Evolutionary conservation across 805 yeast species (phyloP).

Genomic region (Ogataea thermomethanolica): DNA sequence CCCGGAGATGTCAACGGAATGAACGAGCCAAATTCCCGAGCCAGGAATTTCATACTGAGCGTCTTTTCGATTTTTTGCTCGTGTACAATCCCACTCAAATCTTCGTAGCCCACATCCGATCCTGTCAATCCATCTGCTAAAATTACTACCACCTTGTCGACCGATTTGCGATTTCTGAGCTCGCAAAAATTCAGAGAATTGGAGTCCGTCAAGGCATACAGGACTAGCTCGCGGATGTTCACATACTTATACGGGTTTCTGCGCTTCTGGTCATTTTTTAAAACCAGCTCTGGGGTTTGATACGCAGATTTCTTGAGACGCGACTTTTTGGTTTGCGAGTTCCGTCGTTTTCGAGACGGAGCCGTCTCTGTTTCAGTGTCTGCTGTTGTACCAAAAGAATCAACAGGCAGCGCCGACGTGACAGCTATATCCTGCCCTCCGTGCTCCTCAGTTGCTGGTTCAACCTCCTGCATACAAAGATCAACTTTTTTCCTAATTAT

Average conservation of each 20-base stretch:
- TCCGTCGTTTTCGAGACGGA: background rate
- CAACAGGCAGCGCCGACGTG: too few relatives aligned
- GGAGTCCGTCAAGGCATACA: constrained; percentile 40
- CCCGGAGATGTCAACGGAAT: constrained; percentile 67
- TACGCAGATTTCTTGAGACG: constrained; percentile 30
- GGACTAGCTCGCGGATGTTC: constrained; percentile 44
- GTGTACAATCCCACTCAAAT: constrained; percentile 7
- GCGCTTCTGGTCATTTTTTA: constrained; percentile 3
- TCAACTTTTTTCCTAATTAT: background rate
- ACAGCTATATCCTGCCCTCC: too few relatives aligned
- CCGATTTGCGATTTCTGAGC: constrained; percentile 42
- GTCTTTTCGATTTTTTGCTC: background rate
- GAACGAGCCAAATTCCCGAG: constrained; percentile 37
- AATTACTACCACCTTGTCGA: constrained; percentile 55
- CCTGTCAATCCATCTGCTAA: constrained; percentile 63
- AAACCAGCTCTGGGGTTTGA: constrained; percentile 22
- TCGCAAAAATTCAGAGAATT: constrained; percentile 48
- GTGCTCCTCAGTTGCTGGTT: too few relatives aligned
- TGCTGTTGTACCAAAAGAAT: too few relatives aligned
- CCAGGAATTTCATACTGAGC: constrained; percentile 33
- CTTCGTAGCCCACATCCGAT: constrained; percentile 38
- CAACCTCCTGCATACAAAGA: too few relatives aligned
- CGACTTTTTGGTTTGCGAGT: background rate
- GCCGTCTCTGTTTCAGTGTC: background rate
- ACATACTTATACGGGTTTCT: constrained; percentile 7